Base-by-base conservation (phyloP, 306 rosid species). In the Cicer chorassanicum region DNA sequence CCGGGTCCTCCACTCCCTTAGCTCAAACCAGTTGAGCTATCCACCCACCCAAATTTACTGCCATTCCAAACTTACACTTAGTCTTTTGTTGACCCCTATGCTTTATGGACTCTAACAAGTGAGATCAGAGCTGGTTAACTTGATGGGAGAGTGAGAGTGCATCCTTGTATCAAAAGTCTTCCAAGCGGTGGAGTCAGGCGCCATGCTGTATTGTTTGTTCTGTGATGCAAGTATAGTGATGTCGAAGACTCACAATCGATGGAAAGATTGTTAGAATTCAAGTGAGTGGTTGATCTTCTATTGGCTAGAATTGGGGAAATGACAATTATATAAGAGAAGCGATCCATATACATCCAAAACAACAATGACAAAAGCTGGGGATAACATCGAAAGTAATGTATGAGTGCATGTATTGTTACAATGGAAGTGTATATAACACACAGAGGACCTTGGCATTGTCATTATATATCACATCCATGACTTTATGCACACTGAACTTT, bases 401-500 rank as follows among this genome's bases (percentile, higher is more conserved):
- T 29, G 68, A 70, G 19, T 53, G 54, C 29, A 7, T 57, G 36
- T 19, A n/a, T 29, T 57, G 13, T 68, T 36, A 57, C 2, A n/a
- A 11, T 6, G 13, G 14, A 75, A 13, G 43, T 43, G 34, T 50
- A 49, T 70, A 44, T 24, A 13, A 21, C 48, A 24, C 11, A 50
- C 60, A 21, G 36, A 53, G 9, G 9, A 56, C 39, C 39, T 68
- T 68, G 73, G 8, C 11, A 14, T 5, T 34, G 7, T 34, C 50
- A 61, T 14, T 49, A 29, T 49, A 34, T 38, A 6, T 43, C 21
- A 11, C 54, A 76, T 68, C 53, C 42, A 48, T 61, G 29, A 38
- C 77, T 78, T 60, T 72, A 21, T 68, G 68, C 36, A 36, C 39
- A 12, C 44, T 8, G 3, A 8, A 34, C 45, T 68, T 46, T 48